Base-by-base conservation (phyloP, 31 red algal genomes). In the Porphyra umbilicalis region DNA sequence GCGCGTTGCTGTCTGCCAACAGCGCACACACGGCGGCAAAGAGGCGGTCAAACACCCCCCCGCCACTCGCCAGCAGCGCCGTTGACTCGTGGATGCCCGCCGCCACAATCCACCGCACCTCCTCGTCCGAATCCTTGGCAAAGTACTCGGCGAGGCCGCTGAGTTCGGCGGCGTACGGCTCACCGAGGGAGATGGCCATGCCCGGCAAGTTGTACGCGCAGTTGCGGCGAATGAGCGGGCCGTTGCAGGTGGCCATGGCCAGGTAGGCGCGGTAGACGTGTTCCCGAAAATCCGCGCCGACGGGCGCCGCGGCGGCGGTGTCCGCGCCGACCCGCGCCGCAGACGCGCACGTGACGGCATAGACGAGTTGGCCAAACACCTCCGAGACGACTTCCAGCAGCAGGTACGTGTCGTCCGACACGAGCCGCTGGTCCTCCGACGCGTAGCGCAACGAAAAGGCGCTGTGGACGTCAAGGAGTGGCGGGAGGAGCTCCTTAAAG, bases 171-270 rank as follows among this genome's bases (percentile, higher is more conserved):
- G 79, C 35, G 15, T 79, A 88, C n/a, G 77, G 39, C 44, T 77
- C 30, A 6, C 79, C 79, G 30, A 94, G 44, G 38, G 86, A 86
- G 29, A 39, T 38, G 15, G 86, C 79, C 37, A 89, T 85, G 1
- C 82, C 88, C 33, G 93, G 93, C 33, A 95, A 76, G 46, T 91
- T 95, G 38, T 80, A 88, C 34, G 93, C 93, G 82, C 89, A 92
- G 76, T 95, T 80, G 39, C 89, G 81, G 13, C 93, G 77, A 33
- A 95, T 83, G 35, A 91, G 87, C 35, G 93, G 93, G 15, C 93
- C 89, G 71, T 95, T 95, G 82, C 89, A 91, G 29, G 93, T 95
- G 34, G 89, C 83, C 93, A 95, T 95, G 6, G 84, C 81, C 35
- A 89, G n/a, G 82, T 85, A 95, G 34, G 88, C 88, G 76, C 90